Base-by-base conservation (phyloP, 768 basidiomycete genomes). In the Boletus rufocinnamomeus region DNA sequence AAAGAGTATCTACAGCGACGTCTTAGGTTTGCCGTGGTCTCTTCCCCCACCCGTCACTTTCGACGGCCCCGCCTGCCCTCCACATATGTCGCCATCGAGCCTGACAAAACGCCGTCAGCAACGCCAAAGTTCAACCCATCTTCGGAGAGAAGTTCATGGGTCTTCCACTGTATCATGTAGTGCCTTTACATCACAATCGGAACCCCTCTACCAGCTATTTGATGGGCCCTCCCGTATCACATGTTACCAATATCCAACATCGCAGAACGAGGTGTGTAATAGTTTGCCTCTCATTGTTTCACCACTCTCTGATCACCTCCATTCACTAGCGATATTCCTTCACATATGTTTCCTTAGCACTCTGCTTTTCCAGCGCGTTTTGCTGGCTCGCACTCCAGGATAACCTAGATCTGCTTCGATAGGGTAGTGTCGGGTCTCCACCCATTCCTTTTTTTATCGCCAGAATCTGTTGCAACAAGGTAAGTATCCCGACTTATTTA, bases 41-140 rank as follows among this genome's bases (percentile, higher is more conserved):
- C 74, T 82, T 32, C 80, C 82, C 41, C 67, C 79, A 49, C 79
- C 81, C 9, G 66, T 79, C 56, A 61, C 77, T 19, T 81, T 81
- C 56, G 82, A 82, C 53, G 82, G 82, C 4, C 82, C 82, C 6
- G 80, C 81, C 13, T 69, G 75, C 54, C 69, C 72, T 51, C 69
- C 66, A 40, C 68, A 66, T 27, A 65, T 61, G 59, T 66, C 60
- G 28, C 56, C 55, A 3, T 52, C 49, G 35, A 21, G 62, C 46
- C 57, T 65, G 32, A 37, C 52, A 52, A 52, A 48, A 38, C 56
- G 47, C n/a, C 63, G 59, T 48, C 41, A 58, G 46, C 50, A 50
- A 52, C 62, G 65, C 45, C 62, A 51, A 35, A 53, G 17, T 38
- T n/a, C 46, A 34, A 11, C 43, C 14, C 57, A 11, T 28, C 57